Evolutionary conservation across 805 yeast genomes (phyloP).

Genomic region (Grigorovia jiainica): DNA sequence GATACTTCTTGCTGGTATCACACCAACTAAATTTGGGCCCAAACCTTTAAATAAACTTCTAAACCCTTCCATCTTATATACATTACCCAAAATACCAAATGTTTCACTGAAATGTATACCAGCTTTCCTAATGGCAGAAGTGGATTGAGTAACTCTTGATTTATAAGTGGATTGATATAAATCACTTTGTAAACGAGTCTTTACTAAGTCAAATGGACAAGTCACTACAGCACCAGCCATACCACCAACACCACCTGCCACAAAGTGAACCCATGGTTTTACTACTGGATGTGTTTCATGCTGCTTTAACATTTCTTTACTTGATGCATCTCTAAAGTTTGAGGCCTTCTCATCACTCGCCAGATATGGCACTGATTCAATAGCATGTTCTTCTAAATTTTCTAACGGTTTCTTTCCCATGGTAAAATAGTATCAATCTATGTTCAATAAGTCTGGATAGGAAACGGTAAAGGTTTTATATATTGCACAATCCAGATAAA

Average conservation of each 20-base stretch:
- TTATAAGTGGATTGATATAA: constrained; percentile 54
- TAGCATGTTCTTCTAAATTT: constrained; percentile 42
- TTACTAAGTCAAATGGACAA: constrained; percentile 92
- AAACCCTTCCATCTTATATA: constrained; percentile 70
- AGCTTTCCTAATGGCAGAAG: constrained; percentile 20
- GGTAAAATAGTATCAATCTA: no score
- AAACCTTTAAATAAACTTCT: constrained; percentile 86
- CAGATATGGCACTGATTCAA: constrained; percentile 49
- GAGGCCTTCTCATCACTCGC: constrained; percentile 68
- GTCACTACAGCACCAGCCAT: constrained; percentile 96
- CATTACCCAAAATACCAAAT: constrained; percentile 54
- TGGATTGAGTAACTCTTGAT: constrained; percentile 10
- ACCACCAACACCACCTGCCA: constrained; percentile 92
- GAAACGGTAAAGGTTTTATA: no score
- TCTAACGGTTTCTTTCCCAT: constrained; percentile 24
- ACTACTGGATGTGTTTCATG: constrained; percentile 21
- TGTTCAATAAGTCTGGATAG: no score
- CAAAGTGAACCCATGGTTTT: constrained; percentile 65
- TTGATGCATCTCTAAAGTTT: constrained; percentile 29
- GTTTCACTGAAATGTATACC: constrained; percentile 77
- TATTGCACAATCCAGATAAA: no score
- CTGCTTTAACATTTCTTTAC: not conserved
- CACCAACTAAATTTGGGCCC: constrained; percentile 96
- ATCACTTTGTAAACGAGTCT: constrained; percentile 89
- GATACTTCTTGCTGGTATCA: constrained; percentile 94